Percentiles rank a stretch among this genome's conserved stretches.
Evolutionary conservation across 108 stramenopile genomes (phyloP).

Genomic region (Nitzschia putrida): DNA sequence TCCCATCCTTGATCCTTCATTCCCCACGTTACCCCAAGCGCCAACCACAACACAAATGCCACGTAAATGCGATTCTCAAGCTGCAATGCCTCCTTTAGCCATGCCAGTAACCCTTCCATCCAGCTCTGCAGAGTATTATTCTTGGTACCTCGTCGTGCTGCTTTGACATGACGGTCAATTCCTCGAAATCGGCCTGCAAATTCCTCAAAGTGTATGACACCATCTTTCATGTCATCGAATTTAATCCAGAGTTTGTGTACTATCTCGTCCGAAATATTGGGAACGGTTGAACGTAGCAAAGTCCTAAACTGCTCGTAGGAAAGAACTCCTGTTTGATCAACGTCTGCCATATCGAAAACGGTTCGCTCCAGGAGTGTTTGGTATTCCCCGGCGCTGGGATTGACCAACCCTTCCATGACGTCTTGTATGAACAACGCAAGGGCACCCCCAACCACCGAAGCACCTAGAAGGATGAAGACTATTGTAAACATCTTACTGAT

Average conservation of each 20-base stretch:
- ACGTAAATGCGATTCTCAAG: conserved; percentile 51
- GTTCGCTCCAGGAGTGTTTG: conserved; percentile 50
- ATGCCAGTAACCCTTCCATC: neutral
- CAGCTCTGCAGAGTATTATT: neutral
- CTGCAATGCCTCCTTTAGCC: conserved; percentile 12
- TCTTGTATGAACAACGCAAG: conserved; percentile 63
- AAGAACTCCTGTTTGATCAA: conserved; percentile 24
- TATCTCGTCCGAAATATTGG: conserved; percentile 25
- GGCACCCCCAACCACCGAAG: conserved; percentile 68
- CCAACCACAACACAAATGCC: conserved; percentile 51
- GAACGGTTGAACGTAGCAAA: conserved; percentile 16
- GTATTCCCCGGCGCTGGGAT: conserved; percentile 35
- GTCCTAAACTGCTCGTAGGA: conserved; percentile 46
- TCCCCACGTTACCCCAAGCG: conserved; percentile 55
- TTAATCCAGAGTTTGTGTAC: conserved; percentile 36
- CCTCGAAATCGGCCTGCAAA: conserved; percentile 38
- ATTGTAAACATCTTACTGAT: conserved; percentile 68
- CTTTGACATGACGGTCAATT: conserved; percentile 22
- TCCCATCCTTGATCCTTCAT: conserved; percentile 60
- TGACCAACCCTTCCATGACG: conserved; percentile 51
- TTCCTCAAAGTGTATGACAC: conserved; percentile 40
- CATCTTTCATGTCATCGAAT: conserved; percentile 42
- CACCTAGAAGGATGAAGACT: conserved; percentile 64
- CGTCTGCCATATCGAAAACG: conserved; percentile 43
- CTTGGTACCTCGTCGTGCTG: neutral